Base-by-base conservation (phyloP, 345 rosid genomes). In the Leavenworthia alabamica region DNA sequence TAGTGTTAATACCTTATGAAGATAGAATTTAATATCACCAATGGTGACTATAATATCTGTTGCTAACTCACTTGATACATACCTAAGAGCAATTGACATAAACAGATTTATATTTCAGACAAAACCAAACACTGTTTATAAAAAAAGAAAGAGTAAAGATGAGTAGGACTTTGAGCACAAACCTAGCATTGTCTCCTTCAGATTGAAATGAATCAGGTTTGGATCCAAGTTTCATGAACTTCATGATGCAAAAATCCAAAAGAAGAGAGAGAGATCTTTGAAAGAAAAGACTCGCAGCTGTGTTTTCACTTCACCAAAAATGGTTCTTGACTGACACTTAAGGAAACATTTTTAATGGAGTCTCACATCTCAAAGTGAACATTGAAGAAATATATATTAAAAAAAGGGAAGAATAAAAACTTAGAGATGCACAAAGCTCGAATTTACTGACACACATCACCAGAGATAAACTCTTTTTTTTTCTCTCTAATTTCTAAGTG, bases 161-260 rank as follows among this genome's bases (percentile, higher is more conserved):
- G 1, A 61, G n/a, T n/a, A n/a, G 24, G 19, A 32, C 4, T 7
- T 23, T 42, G 13, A 19, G 49, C 15, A 64, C 66, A 64, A 50
- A 88, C 96, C 96, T 81, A 58, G 76, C 73, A 64, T 71, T 78
- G 56, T 80, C 88, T 24, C 86, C 87, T 37, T 20, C 82, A 13
- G 91, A 61, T 72, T 80, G 96, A 73, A 88, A 88, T 0, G 80
- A 79, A 64, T 88, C 92, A 41, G 89, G 86, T 79, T 88, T 85
- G 49, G 92, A 85, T 64, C 96, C 96, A 81, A 88, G 92, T 80
- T 88, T 88, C 96, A 88, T 88, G 73, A 85, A 88, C 87, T 88
- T 88, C 96, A 88, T 88, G 74, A 19, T 40, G 50, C n/a, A 36
- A 26, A 9, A 37, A 35, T 16, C 16, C 9, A 4, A 44, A 5